A percentile compares a stretch with the other conserved stretches of the same genome.
Conservation (phyloP, 2,329 filamentous ascomycete genomes). For the Penicillium frequentans region DNA sequence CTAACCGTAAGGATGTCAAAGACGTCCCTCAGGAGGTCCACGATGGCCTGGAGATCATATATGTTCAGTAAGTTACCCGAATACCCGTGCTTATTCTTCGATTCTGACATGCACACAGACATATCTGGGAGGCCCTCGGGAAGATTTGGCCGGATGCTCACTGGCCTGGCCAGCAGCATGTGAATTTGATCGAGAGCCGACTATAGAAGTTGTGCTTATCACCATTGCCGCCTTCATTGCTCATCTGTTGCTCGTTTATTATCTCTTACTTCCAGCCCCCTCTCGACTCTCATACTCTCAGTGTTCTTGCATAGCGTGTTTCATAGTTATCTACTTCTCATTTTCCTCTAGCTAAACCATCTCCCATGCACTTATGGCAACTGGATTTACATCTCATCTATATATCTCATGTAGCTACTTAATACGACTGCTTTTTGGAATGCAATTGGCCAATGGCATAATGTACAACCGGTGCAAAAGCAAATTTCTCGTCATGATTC, state of each 20-base stretch:
- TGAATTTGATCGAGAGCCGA: conserved; percentile 73
- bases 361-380: background rate
- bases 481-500: no score
- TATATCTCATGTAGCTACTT: background rate
- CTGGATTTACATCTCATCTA: background rate
- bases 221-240: background rate
- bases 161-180: conserved; percentile 73
- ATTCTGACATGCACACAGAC: conserved; percentile 50
- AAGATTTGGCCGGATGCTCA: conserved; percentile 87
- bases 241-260: background rate
- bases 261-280: background rate
- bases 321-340: background rate
- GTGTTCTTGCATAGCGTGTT: conserved; percentile 4
- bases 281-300: background rate
- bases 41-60: conserved; percentile 81
- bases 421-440: no score
- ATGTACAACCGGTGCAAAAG: no score
- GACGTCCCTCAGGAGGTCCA: conserved; percentile 89
- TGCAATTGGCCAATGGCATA: no score
- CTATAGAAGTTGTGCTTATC: conserved; percentile 53
- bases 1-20: conserved; percentile 88
- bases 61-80: conserved; percentile 68
- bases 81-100: background rate
- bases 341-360: background rate
- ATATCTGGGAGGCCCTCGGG: conserved; percentile 92